Evolutionary conservation across 257 asterid species (phyloP).

Genomic region (Forsythia viridissima): DNA sequence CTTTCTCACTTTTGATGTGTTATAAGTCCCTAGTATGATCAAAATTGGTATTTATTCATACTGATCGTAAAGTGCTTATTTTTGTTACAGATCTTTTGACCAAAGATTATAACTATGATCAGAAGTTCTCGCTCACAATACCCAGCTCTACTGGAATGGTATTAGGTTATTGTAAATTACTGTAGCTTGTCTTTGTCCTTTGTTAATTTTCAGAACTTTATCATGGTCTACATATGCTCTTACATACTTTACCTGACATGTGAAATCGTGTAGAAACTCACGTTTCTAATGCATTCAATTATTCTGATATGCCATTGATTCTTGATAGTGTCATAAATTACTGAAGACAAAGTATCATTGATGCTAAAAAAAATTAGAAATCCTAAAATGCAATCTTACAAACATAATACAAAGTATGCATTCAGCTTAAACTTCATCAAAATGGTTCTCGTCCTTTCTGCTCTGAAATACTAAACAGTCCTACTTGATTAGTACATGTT

Average conservation of each 20-base stretch:
- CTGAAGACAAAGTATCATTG: not conserved
- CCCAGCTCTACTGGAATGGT: conserved; percentile 89
- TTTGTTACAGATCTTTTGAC: conserved; percentile 70
- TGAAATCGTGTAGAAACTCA: not conserved
- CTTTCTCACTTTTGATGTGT: not conserved
- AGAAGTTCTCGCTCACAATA: conserved; percentile 66
- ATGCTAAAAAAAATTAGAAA: not conserved
- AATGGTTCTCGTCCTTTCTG: not conserved
- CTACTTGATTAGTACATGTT: not conserved
- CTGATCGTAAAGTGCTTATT: not conserved
- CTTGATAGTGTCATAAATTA: not conserved
- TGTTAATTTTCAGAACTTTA: conserved; percentile 13
- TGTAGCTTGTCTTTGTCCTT: not conserved
- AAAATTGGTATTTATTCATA: not conserved
- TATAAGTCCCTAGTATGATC: not conserved
- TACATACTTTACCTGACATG: conserved; percentile 8
- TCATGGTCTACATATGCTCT: conserved; percentile 13
- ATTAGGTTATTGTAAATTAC: conserved; percentile 14
- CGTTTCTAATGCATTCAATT: not conserved
- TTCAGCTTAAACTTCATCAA: not conserved
- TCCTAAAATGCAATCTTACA: not conserved
- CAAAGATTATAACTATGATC: conserved; percentile 84
- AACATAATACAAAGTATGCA: not conserved
- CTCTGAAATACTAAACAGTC: not conserved
- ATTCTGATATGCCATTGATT: not conserved